Evolutionary conservation across 169 alveolate genomes (phyloP).

Genomic region (Plasmodium gaboni): DNA sequence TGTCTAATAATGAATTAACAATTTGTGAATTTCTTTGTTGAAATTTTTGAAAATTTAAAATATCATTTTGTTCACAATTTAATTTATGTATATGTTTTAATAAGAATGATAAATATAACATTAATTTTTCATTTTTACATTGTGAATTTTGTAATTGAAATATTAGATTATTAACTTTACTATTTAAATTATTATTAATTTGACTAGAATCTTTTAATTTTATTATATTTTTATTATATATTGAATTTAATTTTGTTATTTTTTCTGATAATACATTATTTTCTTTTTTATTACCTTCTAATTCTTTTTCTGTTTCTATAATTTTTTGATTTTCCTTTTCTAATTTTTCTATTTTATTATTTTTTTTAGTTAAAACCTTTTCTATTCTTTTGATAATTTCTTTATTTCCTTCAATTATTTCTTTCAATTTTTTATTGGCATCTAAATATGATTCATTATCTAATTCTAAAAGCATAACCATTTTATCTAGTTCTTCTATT

Average conservation of each 20-base stretch:
- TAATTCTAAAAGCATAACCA: slow-evolving; percentile 65
- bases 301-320: slow-evolving; percentile 36
- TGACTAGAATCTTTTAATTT: slow-evolving; percentile 48
- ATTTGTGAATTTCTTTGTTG: slow-evolving; percentile 19
- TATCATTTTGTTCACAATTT: not conserved
- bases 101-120: slow-evolving; percentile 42
- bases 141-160: slow-evolving; percentile 71
- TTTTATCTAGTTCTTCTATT: slow-evolving; percentile 65
- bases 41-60: slow-evolving; percentile 23
- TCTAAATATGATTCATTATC: slow-evolving; percentile 57
- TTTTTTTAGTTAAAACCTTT: slow-evolving; percentile 52
- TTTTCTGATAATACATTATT: slow-evolving; percentile 42
- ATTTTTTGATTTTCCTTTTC: slow-evolving; percentile 63
- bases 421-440: slow-evolving; percentile 55
- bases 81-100: slow-evolving; percentile 35
- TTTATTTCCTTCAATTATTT: slow-evolving; percentile 60
- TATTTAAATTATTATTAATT: slow-evolving; percentile 53
- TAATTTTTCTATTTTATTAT: slow-evolving; percentile 68
- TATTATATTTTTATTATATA: slow-evolving; percentile 37
- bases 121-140: slow-evolving; percentile 59
- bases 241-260: slow-evolving; percentile 30
- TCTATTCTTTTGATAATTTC: slow-evolving; percentile 63
- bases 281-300: slow-evolving; percentile 64
- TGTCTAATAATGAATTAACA: no score
- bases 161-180: slow-evolving; percentile 45